phyloP scores from a whole-genome alignment of 164 flowering plant genomes.

The Protea cynaroides region DNA sequence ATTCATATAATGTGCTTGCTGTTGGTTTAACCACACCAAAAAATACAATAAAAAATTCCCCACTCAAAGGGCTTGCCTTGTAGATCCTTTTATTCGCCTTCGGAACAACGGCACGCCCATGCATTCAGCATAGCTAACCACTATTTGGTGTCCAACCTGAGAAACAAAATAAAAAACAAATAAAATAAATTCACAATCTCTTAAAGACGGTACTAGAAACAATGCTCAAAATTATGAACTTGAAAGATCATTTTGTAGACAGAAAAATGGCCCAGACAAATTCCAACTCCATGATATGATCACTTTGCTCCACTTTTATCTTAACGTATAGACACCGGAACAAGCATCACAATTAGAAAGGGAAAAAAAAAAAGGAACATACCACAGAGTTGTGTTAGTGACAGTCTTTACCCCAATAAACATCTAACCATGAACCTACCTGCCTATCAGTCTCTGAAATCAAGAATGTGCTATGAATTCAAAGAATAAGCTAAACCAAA shows the following conservation, averaged over 20 bases:
- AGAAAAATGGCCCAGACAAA: background rate
- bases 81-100: constrained; percentile 82
- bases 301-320: too few species aligned
- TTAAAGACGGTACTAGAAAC: background rate
- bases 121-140: constrained; percentile 81
- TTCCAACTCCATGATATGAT: too few species aligned
- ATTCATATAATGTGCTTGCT: too few species aligned
- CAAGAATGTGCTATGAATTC: too few species aligned
- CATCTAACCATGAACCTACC: too few species aligned
- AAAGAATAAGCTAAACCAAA: background rate
- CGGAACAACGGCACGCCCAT: constrained; percentile 92
- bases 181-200: background rate
- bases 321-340: too few species aligned
- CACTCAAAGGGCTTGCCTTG: constrained; percentile 59
- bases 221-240: background rate
- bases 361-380: too few species aligned
- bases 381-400: too few species aligned
- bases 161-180: constrained; percentile 3
- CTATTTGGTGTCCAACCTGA: constrained; percentile 96
- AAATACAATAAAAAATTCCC: constrained; percentile 9
- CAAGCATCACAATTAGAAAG: too few species aligned
- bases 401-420: too few species aligned
- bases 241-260: background rate
- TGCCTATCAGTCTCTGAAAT: too few species aligned
- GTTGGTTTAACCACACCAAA: too few species aligned